phyloP scores from a whole-genome alignment of 345 rosid genomes.

The Psidium guajava region DNA sequence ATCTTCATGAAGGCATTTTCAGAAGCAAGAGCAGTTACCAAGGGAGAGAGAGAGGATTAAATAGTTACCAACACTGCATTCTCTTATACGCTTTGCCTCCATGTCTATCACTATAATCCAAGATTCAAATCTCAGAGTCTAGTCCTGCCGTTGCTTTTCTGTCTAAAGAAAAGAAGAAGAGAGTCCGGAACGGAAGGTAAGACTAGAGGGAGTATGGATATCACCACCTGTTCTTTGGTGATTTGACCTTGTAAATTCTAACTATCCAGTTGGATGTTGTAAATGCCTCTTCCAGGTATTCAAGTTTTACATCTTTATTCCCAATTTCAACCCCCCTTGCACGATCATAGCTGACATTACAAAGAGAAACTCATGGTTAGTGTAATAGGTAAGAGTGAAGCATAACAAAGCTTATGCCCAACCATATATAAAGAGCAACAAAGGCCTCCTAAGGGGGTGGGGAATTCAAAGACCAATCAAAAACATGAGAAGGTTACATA shows the following conservation, averaged over 20 bases:
- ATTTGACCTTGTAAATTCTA: slow-evolving; percentile 93
- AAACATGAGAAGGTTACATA: background rate
- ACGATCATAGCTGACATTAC: slow-evolving; percentile 65
- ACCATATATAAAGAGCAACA: background rate
- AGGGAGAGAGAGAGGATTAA: background rate
- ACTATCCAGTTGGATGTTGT: slow-evolving; percentile 98
- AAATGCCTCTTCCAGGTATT: slow-evolving; percentile 92
- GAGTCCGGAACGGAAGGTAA: background rate
- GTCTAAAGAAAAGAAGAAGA: background rate
- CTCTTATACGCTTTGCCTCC: background rate
- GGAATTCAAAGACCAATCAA: background rate
- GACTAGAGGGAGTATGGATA: background rate
- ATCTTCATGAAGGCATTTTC: background rate
- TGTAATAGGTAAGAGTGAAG: background rate
- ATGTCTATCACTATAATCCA: slow-evolving; percentile 3
- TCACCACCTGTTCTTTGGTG: slow-evolving; percentile 93
- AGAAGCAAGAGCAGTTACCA: background rate
- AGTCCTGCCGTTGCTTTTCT: background rate
- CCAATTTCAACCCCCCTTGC: slow-evolving; percentile 98
- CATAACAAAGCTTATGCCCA: background rate
- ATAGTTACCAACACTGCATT: background rate
- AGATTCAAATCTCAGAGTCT: background rate
- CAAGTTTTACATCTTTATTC: slow-evolving; percentile 85
- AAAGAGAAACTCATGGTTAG: background rate
- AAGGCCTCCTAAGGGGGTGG: background rate